A percentile compares a stretch with the other conserved stretches of the same genome.
Conservation (phyloP, 345 rosid genomes). For the Moringa oleifera region DNA sequence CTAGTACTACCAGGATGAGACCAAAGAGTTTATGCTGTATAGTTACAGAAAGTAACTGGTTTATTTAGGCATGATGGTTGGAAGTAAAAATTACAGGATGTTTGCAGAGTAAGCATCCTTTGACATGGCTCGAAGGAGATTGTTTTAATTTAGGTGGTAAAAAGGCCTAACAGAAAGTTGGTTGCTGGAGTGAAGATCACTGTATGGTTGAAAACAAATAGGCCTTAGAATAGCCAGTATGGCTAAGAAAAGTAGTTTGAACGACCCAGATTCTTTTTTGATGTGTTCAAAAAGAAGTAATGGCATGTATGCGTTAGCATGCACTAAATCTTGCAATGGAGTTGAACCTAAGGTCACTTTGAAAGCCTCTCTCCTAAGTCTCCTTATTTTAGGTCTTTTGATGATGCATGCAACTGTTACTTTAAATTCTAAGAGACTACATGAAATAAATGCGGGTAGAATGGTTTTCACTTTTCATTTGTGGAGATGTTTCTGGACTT, state of each 20-base stretch:
- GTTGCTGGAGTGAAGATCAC: neutral
- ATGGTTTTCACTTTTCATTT: neutral
- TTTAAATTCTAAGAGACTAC: no score
- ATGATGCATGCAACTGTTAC: neutral
- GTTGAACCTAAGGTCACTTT: neutral
- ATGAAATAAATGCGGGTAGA: neutral
- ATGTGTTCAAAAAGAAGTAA: no score
- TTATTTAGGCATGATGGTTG: no score
- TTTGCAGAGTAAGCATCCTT: neutral
- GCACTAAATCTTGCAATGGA: neutral
- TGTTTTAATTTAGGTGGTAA: neutral
- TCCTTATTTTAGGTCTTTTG: neutral
- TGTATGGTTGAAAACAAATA: no score
- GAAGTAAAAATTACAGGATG: no score
- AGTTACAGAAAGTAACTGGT: neutral
- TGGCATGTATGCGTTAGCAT: neutral
- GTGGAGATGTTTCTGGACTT: neutral
- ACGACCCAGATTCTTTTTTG: no score
- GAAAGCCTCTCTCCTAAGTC: neutral
- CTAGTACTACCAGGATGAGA: neutral
- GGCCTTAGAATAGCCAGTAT: neutral
- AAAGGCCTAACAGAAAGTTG: neutral
- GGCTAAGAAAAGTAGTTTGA: no score
- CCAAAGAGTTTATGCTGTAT: neutral
- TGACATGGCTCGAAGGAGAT: neutral